A percentile compares a stretch with the other conserved stretches of the same genome.
phyloP scores from a whole-genome alignment of 2,329 filamentous ascomycete genomes.

The Ceratocystis alfenasii region DNA sequence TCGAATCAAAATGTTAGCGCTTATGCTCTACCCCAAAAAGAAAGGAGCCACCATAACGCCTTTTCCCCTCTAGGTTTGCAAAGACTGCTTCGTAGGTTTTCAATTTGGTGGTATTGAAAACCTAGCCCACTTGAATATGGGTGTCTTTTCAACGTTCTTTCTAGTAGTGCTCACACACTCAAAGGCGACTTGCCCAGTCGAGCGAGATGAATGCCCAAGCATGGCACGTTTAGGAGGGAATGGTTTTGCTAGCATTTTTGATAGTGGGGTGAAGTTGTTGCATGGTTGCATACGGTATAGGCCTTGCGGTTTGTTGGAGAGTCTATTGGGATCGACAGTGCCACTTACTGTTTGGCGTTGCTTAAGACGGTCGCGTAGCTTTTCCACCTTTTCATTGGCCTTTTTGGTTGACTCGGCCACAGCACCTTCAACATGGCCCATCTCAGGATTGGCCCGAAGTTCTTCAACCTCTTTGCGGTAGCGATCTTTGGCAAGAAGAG shows the following conservation, averaged over 20 bases:
- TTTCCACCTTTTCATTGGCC: constrained; percentile 43
- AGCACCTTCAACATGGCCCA: constrained; percentile 29
- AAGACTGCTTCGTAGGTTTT: neutral
- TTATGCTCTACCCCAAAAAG: neutral
- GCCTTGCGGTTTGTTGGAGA: constrained; percentile 10
- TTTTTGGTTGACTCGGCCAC: constrained; percentile 32
- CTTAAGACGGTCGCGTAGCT: constrained; percentile 43
- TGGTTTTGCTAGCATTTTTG: constrained; percentile 1
- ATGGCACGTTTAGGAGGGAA: constrained; percentile 11
- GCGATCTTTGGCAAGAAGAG: constrained; percentile 49
- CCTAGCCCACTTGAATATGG: neutral
- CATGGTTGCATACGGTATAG: constrained; percentile 14
- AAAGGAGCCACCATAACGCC: neutral
- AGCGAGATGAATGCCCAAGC: constrained; percentile 15
- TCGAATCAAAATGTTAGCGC: constrained; percentile 10
- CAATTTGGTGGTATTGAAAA: neutral
- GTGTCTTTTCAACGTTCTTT: too few species aligned
- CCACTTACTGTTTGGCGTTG: constrained; percentile 48
- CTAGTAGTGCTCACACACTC: constrained; percentile 15
- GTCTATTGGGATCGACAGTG: constrained; percentile 1
- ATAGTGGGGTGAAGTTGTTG: constrained; percentile 13
- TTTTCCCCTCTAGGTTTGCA: neutral
- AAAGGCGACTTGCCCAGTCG: constrained; percentile 19
- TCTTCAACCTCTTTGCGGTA: constrained; percentile 44
- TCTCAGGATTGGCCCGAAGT: constrained; percentile 29